phyloP scores from a whole-genome alignment of 768 basidiomycete genomes.

The Tylopilus subfusipes region DNA sequence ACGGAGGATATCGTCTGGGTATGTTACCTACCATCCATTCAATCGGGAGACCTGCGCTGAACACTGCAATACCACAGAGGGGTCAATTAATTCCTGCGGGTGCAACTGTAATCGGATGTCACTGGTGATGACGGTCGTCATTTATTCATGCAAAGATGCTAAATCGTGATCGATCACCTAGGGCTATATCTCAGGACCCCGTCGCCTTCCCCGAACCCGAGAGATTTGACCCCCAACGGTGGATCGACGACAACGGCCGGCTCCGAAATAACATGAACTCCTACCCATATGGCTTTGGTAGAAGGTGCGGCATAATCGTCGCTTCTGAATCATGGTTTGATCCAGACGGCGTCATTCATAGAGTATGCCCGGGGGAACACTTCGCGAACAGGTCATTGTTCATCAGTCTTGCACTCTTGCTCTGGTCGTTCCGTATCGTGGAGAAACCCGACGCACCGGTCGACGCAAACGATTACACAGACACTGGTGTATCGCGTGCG shows the following conservation, averaged over 20 bases:
- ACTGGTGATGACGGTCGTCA: constrained; percentile 11
- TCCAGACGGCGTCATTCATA: constrained; percentile 9
- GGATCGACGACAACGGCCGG: constrained; percentile 42
- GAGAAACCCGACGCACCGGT: constrained; percentile 48
- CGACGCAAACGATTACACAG: constrained; percentile 37
- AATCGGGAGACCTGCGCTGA: constrained; percentile 37
- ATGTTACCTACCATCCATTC: neutral
- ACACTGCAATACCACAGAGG: constrained; percentile 4
- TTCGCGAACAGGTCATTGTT: constrained; percentile 50
- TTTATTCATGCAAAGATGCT: neutral
- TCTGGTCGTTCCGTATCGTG: constrained; percentile 61
- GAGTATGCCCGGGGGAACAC: constrained; percentile 59
- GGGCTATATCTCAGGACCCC: constrained; percentile 25
- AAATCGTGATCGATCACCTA: neutral
- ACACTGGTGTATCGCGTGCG: neutral
- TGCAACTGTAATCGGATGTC: constrained; percentile 19
- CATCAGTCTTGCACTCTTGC: constrained; percentile 54
- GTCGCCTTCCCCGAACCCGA: constrained; percentile 35
- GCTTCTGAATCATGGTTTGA: neutral
- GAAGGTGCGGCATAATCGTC: constrained; percentile 23
- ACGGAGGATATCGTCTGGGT: constrained; percentile 64
- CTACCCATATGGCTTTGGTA: constrained; percentile 52
- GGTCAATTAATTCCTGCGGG: constrained; percentile 23
- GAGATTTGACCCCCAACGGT: constrained; percentile 52
- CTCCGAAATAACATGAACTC: constrained; percentile 42